phyloP scores from a whole-genome alignment of 306 rosid genomes.

The Pyrus communis region DNA sequence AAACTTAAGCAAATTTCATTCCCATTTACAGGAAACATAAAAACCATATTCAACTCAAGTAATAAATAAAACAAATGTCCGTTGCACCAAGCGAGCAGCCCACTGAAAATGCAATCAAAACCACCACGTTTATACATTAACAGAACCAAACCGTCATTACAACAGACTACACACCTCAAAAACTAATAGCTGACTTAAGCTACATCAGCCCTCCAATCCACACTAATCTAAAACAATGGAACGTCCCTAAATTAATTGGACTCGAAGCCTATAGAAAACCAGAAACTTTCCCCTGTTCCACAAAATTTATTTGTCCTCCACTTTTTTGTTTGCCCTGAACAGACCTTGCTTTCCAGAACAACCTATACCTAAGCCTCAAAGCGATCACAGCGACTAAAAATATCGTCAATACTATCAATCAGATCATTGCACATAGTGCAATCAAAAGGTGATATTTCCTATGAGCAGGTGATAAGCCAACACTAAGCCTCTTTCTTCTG shows the following conservation, averaged over 20 bases:
- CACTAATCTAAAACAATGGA: too few relatives aligned
- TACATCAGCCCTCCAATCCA: not conserved
- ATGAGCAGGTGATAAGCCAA: not conserved
- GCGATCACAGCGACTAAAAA: not conserved
- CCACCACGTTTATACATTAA: not conserved
- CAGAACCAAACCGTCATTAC: not conserved
- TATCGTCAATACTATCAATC: not conserved
- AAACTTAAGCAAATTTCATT: not conserved
- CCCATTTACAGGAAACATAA: not conserved
- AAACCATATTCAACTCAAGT: not conserved
- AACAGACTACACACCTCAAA: not conserved
- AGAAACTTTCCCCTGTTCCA: not conserved
- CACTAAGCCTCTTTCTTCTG: not conserved
- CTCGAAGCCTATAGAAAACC: not conserved
- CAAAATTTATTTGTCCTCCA: not conserved
- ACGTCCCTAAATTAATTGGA: not conserved
- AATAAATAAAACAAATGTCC: not conserved
- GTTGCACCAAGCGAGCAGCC: not conserved
- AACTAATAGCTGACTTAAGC: not conserved
- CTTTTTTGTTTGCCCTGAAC: not conserved
- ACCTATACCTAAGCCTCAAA: not conserved
- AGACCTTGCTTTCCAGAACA: not conserved
- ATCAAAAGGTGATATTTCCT: not conserved
- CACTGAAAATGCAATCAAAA: not conserved
- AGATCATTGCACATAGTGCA: not conserved